phyloP scores from a whole-genome alignment of 2,329 filamentous ascomycete genomes.

The Stachybotrys echinatus region DNA sequence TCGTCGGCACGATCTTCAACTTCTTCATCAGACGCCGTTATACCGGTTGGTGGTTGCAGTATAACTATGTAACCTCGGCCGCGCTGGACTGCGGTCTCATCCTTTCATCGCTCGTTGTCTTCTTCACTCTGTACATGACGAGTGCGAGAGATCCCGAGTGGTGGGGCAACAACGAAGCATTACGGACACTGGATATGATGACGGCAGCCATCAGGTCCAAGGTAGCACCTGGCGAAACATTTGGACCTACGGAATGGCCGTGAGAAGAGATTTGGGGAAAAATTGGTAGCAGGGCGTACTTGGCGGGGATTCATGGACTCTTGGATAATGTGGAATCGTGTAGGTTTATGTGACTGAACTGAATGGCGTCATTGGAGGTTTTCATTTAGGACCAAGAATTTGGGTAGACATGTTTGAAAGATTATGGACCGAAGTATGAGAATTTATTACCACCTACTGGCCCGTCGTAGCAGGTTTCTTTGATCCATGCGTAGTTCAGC shows the following conservation, averaged over 20 bases:
- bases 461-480: too few species aligned
- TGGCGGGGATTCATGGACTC: neutral
- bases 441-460: too few species aligned
- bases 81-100: constrained; percentile 65
- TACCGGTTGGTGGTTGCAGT: constrained; percentile 71
- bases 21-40: constrained; percentile 59
- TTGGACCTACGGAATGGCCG: constrained; percentile 46
- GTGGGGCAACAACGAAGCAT: constrained; percentile 52
- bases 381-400: neutral
- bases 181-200: constrained; percentile 40
- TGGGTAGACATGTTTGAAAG: too few species aligned
- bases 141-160: constrained; percentile 50
- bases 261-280: constrained; percentile 15
- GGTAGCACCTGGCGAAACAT: constrained; percentile 37
- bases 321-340: neutral
- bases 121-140: constrained; percentile 62
- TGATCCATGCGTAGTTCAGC: too few species aligned
- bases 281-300: neutral
- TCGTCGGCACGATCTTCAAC: constrained; percentile 65
- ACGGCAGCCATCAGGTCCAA: constrained; percentile 36
- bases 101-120: constrained; percentile 62
- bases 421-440: too few species aligned
- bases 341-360: constrained; percentile 7
- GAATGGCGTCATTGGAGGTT: constrained; percentile 12
- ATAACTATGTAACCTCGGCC: constrained; percentile 71